Percentiles rank a stretch among this genome's conserved stretches.
Evolutionary conservation across 805 yeast genomes (phyloP).

Genomic region (Candida adriatica): DNA sequence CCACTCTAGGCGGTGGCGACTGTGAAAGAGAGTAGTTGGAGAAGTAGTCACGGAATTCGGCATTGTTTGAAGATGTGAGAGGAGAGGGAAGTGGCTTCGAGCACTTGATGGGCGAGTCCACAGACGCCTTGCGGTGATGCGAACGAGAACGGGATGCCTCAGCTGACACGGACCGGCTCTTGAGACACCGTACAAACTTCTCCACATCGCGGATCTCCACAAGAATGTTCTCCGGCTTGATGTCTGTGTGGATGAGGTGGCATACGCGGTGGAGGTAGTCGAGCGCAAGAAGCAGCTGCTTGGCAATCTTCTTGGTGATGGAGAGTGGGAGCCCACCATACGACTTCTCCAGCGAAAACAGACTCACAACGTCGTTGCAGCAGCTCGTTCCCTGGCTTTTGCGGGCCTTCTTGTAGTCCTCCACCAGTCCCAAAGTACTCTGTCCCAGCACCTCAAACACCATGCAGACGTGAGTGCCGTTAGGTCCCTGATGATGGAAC

Average conservation of each 20-base stretch:
- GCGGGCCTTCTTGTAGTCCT: slow-evolving; percentile 28
- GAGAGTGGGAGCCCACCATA: slow-evolving; percentile 50
- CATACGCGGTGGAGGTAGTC: slow-evolving; percentile 55
- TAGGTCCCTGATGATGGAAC: slow-evolving; percentile 51
- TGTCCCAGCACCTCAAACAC: slow-evolving; percentile 62
- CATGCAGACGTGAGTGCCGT: slow-evolving; percentile 61
- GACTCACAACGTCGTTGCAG: slow-evolving; percentile 1
- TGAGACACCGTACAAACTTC: slow-evolving; percentile 31
- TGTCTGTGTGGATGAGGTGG: slow-evolving; percentile 67
- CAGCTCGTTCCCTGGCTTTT: background rate
- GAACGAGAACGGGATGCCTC: slow-evolving; percentile 4
- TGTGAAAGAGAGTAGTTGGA: slow-evolving; percentile 5
- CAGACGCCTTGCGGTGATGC: background rate
- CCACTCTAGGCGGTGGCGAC: slow-evolving; percentile 3
- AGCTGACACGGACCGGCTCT: slow-evolving; percentile 15
- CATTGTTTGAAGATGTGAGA: slow-evolving; percentile 20
- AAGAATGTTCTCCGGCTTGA: slow-evolving; percentile 67
- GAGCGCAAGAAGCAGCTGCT: slow-evolving; percentile 46
- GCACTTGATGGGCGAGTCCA: slow-evolving; percentile 21
- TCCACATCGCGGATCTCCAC: slow-evolving; percentile 50
- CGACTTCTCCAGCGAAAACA: slow-evolving; percentile 27
- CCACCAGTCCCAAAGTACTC: slow-evolving; percentile 43
- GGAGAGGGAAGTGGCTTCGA: slow-evolving; percentile 46
- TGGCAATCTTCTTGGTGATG: slow-evolving; percentile 48
- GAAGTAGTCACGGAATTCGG: slow-evolving; percentile 10